Evolutionary conservation across 768 basidiomycete genomes (phyloP).

Genomic region (Dentipellis sp.): DNA sequence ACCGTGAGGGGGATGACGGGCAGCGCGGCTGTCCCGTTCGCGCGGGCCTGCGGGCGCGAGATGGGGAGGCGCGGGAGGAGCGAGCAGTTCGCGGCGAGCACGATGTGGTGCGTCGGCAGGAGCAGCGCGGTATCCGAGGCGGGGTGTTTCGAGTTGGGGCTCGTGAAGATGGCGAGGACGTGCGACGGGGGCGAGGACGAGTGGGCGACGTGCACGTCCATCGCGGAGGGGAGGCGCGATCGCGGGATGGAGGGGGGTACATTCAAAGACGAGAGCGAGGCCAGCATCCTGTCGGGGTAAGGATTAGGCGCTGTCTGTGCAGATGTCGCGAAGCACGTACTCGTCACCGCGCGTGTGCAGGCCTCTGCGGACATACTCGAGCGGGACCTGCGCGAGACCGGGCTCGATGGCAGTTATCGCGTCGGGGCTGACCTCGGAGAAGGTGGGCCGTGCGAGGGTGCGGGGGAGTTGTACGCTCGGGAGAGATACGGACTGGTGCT

Average conservation of each 20-base stretch:
- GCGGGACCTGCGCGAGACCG: conserved; percentile 39
- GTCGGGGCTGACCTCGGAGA: conserved; percentile 45
- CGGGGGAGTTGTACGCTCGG: conserved; percentile 61
- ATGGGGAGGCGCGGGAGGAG: conserved; percentile 42
- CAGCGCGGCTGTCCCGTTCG: conserved; percentile 23
- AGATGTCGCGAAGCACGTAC: conserved; percentile 22
- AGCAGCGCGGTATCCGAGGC: conserved; percentile 31
- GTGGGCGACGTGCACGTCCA: conserved; percentile 7
- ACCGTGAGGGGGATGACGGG: conserved; percentile 65
- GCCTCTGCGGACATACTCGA: conserved; percentile 52
- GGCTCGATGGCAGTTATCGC: conserved; percentile 47
- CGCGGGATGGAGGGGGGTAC: conserved; percentile 13
- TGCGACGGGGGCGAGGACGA: conserved; percentile 6
- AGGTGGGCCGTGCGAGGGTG: conserved; percentile 53
- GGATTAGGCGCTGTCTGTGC: neutral
- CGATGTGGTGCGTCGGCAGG: conserved; percentile 53
- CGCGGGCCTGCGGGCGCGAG: conserved; percentile 14
- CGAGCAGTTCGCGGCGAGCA: conserved; percentile 54
- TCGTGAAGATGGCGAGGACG: conserved; percentile 29
- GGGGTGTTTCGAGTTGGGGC: conserved; percentile 27
- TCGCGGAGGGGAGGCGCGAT: conserved; percentile 8
- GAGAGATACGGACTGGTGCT: conserved; percentile 14
- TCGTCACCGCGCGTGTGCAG: conserved; percentile 35
- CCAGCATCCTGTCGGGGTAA: conserved; percentile 10
- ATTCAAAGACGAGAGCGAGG: conserved; percentile 5